Evolutionary conservation across 257 asterid genomes (phyloP).

Genomic region (Nicotiana obtusifolia): DNA sequence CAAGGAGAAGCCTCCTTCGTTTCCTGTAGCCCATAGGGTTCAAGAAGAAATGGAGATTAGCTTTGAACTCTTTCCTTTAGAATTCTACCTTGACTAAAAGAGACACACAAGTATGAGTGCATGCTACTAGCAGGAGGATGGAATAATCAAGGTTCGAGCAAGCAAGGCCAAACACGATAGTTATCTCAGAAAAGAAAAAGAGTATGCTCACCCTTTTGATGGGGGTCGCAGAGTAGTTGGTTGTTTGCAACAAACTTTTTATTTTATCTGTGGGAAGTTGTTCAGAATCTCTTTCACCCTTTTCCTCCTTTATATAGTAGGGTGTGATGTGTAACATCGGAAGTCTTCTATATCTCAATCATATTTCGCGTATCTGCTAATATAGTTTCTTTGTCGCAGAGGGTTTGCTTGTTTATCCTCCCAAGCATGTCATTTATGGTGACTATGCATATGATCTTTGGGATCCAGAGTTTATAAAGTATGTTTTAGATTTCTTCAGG

Average conservation of each 20-base stretch:
- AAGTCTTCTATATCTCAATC: not conserved
- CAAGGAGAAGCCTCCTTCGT: not conserved
- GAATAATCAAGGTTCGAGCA: not conserved
- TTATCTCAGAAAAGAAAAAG: not conserved
- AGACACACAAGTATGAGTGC: not conserved
- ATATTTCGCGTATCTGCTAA: not conserved
- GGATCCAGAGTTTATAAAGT: conserved; percentile 70
- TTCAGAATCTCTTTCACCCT: conserved; percentile 2
- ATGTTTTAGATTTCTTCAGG: conserved; percentile 63
- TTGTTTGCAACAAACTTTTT: not conserved
- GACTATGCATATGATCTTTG: conserved; percentile 82
- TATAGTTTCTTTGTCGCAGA: conserved; percentile 42
- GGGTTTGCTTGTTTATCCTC: conserved; percentile 83
- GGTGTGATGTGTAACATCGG: not conserved
- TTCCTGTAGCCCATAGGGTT: not conserved
- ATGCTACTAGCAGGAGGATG: not conserved
- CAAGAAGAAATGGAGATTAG: not conserved
- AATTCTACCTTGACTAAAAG: conserved; percentile 1
- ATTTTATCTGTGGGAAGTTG: not conserved
- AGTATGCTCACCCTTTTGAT: not conserved
- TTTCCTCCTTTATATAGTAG: not conserved
- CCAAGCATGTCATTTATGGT: conserved; percentile 81
- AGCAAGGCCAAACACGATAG: not conserved
- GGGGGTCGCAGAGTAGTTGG: not conserved
- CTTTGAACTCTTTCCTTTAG: not conserved